Base-by-base conservation (phyloP, 176 grass and related monocot species). In the Musa troglodytarum region DNA sequence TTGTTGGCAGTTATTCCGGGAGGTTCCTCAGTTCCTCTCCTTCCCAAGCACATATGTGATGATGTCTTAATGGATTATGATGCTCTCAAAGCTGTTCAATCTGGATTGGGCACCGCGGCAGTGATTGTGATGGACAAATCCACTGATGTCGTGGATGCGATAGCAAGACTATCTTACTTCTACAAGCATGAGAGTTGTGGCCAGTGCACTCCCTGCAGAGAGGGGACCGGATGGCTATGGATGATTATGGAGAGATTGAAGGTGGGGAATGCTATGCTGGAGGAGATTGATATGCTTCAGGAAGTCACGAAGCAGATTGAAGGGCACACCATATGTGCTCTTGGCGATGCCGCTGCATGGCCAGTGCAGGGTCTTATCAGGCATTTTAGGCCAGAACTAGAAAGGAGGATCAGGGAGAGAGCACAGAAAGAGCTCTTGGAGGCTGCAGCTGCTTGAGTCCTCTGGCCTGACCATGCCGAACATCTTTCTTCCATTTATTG, bases 171-270 rank as follows among this genome's bases (percentile, higher is more conserved):
- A 43, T 43, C 34, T 43, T 43, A 43, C 34, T 43, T 43, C 34
- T 43, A 43, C 80, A 96, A 96, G 82, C 92, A 96, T 13, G 92
- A 96, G 83, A 96, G 89, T 76, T 96, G 93, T 73, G 93, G 93
- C 12, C 93, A 92, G 81, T 96, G 93, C 79, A 96, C 93, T 0
- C 93, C 93, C 8, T 96, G 93, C 87, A 84, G 93, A 75, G 93
- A 96, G 79, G 93, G 93, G 26, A 96, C 93, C 10, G 85, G 85
- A 12, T 96, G 93, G 93, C 78, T 96, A 9, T 96, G 93, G 93
- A 92, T 92, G 92, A 81, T 96, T 72, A 96, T 96, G 92, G 92
- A 92, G 85, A 96, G 92, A 80, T 68, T 96, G 21, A 96, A 96
- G 79, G 89, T 90, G n/a, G 93, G 93, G 53, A 92, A 96, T 25